phyloP scores from a whole-genome alignment of 2,329 filamentous ascomycete species.

The Botrytis elliptica region DNA sequence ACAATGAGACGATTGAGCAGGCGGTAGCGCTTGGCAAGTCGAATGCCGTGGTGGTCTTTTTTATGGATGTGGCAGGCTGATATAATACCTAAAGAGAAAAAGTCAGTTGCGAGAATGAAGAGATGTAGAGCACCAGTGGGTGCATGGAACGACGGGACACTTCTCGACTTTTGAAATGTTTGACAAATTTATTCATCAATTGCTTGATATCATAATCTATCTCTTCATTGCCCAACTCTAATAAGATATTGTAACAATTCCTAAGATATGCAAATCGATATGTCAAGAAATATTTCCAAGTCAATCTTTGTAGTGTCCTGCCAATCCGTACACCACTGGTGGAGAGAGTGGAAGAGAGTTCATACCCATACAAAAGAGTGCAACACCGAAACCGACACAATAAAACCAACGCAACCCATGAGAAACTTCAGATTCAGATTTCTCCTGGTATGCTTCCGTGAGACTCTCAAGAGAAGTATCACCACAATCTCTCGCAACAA shows the following conservation, averaged over 20 bases:
- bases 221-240: neutral
- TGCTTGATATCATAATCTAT: neutral
- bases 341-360: neutral
- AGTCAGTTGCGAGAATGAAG: neutral
- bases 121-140: neutral
- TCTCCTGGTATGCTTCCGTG: conserved; percentile 49
- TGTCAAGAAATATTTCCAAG: neutral
- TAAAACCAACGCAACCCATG: conserved; percentile 61
- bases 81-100: conserved; percentile 44
- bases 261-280: neutral
- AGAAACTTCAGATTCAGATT: conserved; percentile 51
- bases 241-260: neutral
- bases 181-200: too few species aligned
- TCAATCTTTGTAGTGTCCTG: neutral
- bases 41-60: conserved; percentile 44
- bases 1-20: conserved; percentile 51
- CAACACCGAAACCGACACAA: conserved; percentile 58
- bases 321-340: neutral
- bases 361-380: conserved; percentile 51
- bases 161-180: neutral
- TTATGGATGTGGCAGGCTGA: conserved; percentile 57
- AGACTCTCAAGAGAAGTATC: conserved; percentile 50
- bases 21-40: conserved; percentile 49
- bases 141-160: neutral
- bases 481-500: conserved; percentile 55